These are phyloP conservation scores for Colletotrichum salicis DNA, from an alignment of 2,329 filamentous ascomycete genomes.

Conservation along the genomic window DNA sequence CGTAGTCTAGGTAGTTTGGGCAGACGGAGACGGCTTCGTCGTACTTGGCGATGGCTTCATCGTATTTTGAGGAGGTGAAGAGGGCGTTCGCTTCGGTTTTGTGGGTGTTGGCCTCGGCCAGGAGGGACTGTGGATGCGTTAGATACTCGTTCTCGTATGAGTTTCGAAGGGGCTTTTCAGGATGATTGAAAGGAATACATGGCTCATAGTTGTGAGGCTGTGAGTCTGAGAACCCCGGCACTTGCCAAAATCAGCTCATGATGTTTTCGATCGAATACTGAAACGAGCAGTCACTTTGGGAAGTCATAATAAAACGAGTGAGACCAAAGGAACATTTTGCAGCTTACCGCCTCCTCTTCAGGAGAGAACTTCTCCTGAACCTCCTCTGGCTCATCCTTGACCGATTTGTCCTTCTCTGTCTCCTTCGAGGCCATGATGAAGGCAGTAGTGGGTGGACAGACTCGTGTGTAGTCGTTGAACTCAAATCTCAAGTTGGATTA, in stretches of 20 bases:
- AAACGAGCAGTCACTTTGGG: too few relatives aligned
- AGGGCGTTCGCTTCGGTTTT: slow-evolving; percentile 82
- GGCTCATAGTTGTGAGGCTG: not conserved
- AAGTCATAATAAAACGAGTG: not conserved
- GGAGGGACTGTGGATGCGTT: slow-evolving; percentile 62
- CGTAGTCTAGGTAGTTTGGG: slow-evolving; percentile 87
- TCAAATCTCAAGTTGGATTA: not conserved
- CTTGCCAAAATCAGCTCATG: not conserved
- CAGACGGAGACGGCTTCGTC: slow-evolving; percentile 81
- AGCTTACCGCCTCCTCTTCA: slow-evolving; percentile 66
- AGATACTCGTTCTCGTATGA: not conserved
- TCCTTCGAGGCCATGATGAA: slow-evolving; percentile 21
- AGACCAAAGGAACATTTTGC: not conserved
- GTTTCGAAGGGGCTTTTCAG: not conserved
- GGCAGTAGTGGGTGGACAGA: not conserved
- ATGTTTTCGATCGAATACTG: not conserved
- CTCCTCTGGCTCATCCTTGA: slow-evolving; percentile 41
- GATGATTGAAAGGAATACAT: not conserved
- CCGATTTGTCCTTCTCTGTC: not conserved
- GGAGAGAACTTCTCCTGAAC: slow-evolving; percentile 57
- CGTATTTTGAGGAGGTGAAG: slow-evolving; percentile 78
- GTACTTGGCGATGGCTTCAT: slow-evolving; percentile 84
- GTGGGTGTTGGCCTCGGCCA: slow-evolving; percentile 76
- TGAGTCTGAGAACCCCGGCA: not conserved
- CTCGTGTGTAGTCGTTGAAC: not conserved